Evolutionary conservation across 2,329 filamentous ascomycete species (phyloP).

Genomic region (Lasiodiplodia citricola): DNA sequence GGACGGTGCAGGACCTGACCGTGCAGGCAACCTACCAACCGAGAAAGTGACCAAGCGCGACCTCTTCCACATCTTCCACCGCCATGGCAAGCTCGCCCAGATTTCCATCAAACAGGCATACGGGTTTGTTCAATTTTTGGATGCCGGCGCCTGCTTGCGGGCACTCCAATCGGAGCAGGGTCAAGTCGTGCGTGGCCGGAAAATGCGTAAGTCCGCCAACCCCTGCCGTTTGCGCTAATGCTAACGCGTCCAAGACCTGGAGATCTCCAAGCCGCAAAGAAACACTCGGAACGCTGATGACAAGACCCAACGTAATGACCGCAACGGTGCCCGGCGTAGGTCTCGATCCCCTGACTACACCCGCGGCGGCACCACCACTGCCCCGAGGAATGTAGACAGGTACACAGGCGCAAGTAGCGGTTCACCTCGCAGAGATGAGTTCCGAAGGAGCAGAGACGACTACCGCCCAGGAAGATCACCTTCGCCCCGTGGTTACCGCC

Average conservation of each 20-base stretch:
- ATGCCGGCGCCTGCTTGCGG: conserved; percentile 71
- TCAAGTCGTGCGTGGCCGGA: conserved; percentile 81
- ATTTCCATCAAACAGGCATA: conserved; percentile 97
- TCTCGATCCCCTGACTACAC: conserved; percentile 69
- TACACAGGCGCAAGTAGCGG: conserved; percentile 40
- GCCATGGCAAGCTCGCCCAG: conserved; percentile 85
- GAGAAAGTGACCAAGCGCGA: conserved; percentile 94
- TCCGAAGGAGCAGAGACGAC: conserved; percentile 67
- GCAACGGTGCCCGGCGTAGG: conserved; percentile 53
- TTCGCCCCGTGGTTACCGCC: conserved; percentile 47
- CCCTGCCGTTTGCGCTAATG: conserved; percentile 13
- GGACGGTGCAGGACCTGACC: conserved; percentile 18
- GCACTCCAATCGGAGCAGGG: conserved; percentile 83
- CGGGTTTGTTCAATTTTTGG: conserved; percentile 93
- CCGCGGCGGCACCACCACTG: conserved; percentile 50
- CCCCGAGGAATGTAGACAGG: conserved; percentile 48
- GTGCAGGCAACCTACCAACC: conserved; percentile 82
- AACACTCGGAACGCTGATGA: conserved; percentile 66
- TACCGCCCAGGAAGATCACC: conserved; percentile 57
- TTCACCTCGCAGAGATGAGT: conserved; percentile 50
- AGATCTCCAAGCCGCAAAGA: conserved; percentile 87
- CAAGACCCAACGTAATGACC: conserved; percentile 42
- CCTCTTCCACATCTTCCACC: conserved; percentile 88
- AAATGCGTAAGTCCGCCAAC: conserved; percentile 77
- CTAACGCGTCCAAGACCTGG: conserved; percentile 69